Conservation (phyloP, 768 basidiomycete genomes). For the Baorangia bicolor region DNA sequence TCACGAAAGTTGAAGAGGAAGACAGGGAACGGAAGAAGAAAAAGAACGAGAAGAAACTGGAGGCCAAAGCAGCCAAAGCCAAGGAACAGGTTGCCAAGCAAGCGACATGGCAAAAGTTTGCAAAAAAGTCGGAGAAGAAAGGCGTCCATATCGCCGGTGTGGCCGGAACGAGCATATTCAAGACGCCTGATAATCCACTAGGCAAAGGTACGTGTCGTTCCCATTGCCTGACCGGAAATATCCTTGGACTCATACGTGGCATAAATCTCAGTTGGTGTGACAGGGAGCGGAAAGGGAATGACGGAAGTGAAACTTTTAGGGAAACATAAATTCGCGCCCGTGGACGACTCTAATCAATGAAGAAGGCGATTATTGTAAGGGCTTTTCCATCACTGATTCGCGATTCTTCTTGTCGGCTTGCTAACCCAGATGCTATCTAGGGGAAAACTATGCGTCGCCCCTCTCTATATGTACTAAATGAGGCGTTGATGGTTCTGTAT, state of each 20-base stretch:
- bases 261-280: constrained; percentile 71
- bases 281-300: constrained; percentile 88
- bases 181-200: constrained; percentile 88
- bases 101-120: constrained; percentile 90
- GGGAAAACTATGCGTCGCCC: constrained; percentile 14
- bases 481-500: constrained; percentile 25
- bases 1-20: constrained; percentile 78
- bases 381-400: background rate
- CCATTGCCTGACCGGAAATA: background rate
- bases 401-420: background rate
- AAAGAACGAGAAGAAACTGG: constrained; percentile 92
- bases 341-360: constrained; percentile 44
- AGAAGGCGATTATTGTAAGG: constrained; percentile 10
- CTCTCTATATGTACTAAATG: constrained; percentile 26
- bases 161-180: constrained; percentile 88
- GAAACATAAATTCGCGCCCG: constrained; percentile 72
- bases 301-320: constrained; percentile 64
- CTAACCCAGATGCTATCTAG: constrained; percentile 15
- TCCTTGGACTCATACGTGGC: constrained; percentile 14
- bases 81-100: constrained; percentile 86
- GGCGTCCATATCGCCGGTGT: constrained; percentile 89
- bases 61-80: constrained; percentile 78
- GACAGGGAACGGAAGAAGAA: constrained; percentile 89
- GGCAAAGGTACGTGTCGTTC: constrained; percentile 65
- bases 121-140: constrained; percentile 93